Conservation (phyloP, 2,329 filamentous ascomycete genomes). For the Calonectria leucothoes region DNA sequence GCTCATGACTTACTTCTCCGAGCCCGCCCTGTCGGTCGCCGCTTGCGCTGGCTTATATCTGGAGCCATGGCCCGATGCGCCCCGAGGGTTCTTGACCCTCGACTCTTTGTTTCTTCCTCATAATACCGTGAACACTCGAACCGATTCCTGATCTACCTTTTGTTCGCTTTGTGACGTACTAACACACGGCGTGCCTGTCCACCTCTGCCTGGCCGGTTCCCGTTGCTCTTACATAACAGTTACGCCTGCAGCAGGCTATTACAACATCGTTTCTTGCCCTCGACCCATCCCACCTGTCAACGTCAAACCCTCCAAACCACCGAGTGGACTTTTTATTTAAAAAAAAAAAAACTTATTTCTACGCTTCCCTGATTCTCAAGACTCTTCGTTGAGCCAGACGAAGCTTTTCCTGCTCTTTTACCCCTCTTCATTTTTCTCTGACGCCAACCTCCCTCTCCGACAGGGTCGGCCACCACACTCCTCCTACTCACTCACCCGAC, state of each 20-base stretch:
- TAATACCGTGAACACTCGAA: neutral
- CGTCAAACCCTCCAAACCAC: slow-evolving; percentile 11
- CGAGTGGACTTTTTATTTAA: neutral
- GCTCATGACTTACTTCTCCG: slow-evolving; percentile 21
- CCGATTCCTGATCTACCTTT: neutral
- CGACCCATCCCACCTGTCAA: slow-evolving; percentile 8
- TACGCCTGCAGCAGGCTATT: slow-evolving; percentile 16
- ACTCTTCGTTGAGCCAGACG: neutral
- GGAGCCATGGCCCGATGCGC: slow-evolving; percentile 13
- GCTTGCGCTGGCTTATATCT: slow-evolving; percentile 24
- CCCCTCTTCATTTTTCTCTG: neutral
- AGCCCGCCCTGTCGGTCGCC: slow-evolving; percentile 18
- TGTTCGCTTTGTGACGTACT: neutral
- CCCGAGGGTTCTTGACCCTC: neutral
- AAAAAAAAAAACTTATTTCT: neutral
- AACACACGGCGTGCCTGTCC: neutral
- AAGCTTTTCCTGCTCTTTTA: slow-evolving; percentile 5
- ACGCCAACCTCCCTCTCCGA: neutral
- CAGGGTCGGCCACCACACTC: slow-evolving; percentile 35
- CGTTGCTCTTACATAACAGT: slow-evolving; percentile 28
- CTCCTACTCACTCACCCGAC: slow-evolving; percentile 22
- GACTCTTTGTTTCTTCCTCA: slow-evolving; percentile 5
- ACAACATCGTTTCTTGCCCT: slow-evolving; percentile 23
- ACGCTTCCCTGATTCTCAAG: neutral
- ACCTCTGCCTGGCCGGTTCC: neutral